Evolutionary conservation across 108 stramenopile species (phyloP).

Genomic region (Cyclostephanos tholiformis): DNA sequence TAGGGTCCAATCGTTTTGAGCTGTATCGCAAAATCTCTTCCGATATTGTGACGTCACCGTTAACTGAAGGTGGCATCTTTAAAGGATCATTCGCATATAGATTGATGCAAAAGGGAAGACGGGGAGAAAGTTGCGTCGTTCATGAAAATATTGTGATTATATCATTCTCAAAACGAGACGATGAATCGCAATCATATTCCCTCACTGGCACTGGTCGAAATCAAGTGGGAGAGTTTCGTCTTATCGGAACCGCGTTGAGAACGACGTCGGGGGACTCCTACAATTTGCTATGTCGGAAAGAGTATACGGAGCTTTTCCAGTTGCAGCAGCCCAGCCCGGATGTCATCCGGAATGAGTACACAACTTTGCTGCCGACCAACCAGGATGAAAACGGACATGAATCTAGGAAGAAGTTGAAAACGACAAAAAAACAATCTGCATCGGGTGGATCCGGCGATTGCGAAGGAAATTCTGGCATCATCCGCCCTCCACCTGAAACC

Average conservation of each 20-base stretch:
- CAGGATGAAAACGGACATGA: background rate
- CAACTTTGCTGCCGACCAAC: background rate
- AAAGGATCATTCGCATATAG: constrained; percentile 17
- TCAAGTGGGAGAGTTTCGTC: constrained; percentile 21
- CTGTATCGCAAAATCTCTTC: constrained; percentile 15
- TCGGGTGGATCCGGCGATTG: background rate
- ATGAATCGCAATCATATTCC: background rate
- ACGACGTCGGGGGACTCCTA: background rate
- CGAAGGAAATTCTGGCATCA: constrained; percentile 53
- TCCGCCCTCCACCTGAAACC: constrained; percentile 96
- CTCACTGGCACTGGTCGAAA: constrained; percentile 23
- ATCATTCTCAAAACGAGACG: background rate
- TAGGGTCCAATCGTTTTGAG: constrained; percentile 7
- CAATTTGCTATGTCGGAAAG: background rate
- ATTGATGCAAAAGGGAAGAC: background rate
- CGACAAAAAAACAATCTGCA: background rate
- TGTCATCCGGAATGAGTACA: background rate
- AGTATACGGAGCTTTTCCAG: background rate
- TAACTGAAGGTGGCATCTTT: constrained; percentile 17
- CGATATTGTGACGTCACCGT: background rate
- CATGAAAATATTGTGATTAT: constrained; percentile 16
- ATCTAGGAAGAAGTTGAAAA: background rate
- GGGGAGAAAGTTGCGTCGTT: background rate
- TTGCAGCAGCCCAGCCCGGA: background rate
- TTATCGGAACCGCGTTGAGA: constrained; percentile 10